Conservation (phyloP, 305 asterid genomes). For the Solanum aculeatissimum region DNA sequence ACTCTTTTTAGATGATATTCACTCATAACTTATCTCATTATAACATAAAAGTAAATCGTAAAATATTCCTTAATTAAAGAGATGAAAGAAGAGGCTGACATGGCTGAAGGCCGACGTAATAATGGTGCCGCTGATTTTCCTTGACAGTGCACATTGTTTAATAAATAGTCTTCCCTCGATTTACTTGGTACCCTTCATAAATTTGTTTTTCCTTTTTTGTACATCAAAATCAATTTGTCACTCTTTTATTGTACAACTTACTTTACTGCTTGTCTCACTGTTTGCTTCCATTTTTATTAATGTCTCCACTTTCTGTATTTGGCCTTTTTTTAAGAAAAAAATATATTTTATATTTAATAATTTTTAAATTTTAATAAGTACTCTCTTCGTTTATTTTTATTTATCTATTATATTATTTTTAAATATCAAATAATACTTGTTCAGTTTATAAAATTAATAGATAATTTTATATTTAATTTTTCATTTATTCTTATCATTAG, state of each 20-base stretch:
- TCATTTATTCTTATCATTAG: too few species aligned
- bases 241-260: neutral
- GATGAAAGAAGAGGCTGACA: neutral
- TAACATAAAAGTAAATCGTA: too few species aligned
- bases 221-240: neutral
- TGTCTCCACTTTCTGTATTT: neutral
- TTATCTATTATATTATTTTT: too few species aligned
- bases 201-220: neutral
- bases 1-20: too few species aligned
- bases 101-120: slow-evolving; percentile 12
- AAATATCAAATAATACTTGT: too few species aligned
- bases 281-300: neutral
- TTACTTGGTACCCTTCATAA: neutral
- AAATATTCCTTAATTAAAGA: too few species aligned
- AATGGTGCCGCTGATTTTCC: slow-evolving; percentile 4
- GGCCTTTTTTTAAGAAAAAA: neutral
- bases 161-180: neutral
- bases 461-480: too few species aligned
- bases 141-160: neutral
- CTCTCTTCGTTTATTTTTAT: too few species aligned
- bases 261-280: neutral
- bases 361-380: neutral
- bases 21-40: too few species aligned
- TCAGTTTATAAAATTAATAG: too few species aligned
- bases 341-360: neutral